Conservation (phyloP, 2,329 filamentous ascomycete species). For the Fusarium continuum region DNA sequence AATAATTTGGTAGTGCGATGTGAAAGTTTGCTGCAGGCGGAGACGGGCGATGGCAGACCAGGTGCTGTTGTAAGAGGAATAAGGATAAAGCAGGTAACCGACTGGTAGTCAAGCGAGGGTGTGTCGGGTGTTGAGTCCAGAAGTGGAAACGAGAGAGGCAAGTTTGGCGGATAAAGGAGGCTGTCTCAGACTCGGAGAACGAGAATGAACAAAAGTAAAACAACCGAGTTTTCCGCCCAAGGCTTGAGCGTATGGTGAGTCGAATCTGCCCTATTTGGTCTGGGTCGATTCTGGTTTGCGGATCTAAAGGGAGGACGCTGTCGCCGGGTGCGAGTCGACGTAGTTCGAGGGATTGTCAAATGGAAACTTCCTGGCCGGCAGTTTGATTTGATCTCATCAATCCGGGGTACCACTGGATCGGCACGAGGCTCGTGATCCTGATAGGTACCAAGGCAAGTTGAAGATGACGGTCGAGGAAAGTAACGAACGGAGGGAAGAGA, state of each 20-base stretch:
- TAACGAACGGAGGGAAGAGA: slow-evolving; percentile 26
- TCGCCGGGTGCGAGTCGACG: slow-evolving; percentile 18
- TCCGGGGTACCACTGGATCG: slow-evolving; percentile 31
- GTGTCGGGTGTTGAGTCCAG: slow-evolving; percentile 24
- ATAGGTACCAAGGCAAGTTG: slow-evolving; percentile 5
- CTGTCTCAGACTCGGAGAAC: slow-evolving; percentile 40
- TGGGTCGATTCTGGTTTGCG: slow-evolving; percentile 22
- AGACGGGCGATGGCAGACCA: slow-evolving; percentile 39
- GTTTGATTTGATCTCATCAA: slow-evolving; percentile 34
- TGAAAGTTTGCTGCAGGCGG: slow-evolving; percentile 41
- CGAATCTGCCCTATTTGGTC: slow-evolving; percentile 17
- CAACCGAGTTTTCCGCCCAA: slow-evolving; percentile 27
- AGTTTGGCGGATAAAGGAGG: slow-evolving; percentile 33
- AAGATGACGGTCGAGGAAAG: slow-evolving; percentile 20
- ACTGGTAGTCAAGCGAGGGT: slow-evolving; percentile 16
- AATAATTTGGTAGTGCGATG: slow-evolving; percentile 27
- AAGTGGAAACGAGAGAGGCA: slow-evolving; percentile 36
- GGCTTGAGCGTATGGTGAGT: slow-evolving; percentile 21
- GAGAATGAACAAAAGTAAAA: slow-evolving; percentile 36
- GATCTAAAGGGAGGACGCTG: slow-evolving; percentile 39
- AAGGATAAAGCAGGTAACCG: slow-evolving; percentile 27
- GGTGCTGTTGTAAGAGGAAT: slow-evolving; percentile 24
- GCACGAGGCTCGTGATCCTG: slow-evolving; percentile 22
- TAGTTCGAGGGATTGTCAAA: slow-evolving; percentile 11
- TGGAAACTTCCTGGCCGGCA: slow-evolving; percentile 30